A percentile compares a stretch with the other conserved stretches of the same genome.
Conservation (phyloP, 805 yeast species). For the Pichia membranifaciens region DNA sequence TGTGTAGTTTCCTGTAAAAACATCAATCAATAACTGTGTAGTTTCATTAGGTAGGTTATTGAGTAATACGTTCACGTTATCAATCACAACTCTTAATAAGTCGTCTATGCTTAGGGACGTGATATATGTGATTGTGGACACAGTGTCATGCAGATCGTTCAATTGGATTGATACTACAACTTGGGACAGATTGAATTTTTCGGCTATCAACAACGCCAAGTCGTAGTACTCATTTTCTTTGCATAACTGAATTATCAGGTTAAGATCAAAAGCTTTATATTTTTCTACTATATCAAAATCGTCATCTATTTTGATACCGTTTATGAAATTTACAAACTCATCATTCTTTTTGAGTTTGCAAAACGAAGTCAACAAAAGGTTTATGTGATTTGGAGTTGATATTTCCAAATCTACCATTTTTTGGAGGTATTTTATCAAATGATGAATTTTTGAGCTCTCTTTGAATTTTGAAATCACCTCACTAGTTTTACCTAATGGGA, state of each 20-base stretch:
- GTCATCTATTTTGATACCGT: conserved; percentile 30
- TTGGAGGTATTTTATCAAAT: conserved; percentile 58
- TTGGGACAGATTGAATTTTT: conserved; percentile 65
- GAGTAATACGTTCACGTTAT: conserved; percentile 52
- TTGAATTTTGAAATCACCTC: conserved; percentile 74
- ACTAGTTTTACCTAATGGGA: conserved; percentile 52
- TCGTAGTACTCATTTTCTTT: conserved; percentile 63
- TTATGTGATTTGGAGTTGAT: conserved; percentile 76
- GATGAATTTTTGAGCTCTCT: conserved; percentile 65
- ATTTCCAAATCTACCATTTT: conserved; percentile 47
- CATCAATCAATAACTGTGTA: conserved; percentile 73
- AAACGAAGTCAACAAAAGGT: conserved; percentile 69
- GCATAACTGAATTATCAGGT: conserved; percentile 60
- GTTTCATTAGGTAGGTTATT: conserved; percentile 72
- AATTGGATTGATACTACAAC: conserved; percentile 71
- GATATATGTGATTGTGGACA: conserved; percentile 57
- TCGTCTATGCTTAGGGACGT: conserved; percentile 71
- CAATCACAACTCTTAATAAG: conserved; percentile 55
- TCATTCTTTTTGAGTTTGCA: conserved; percentile 65
- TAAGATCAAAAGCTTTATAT: conserved; percentile 54
- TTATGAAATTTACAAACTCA: conserved; percentile 53
- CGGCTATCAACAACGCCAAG: conserved; percentile 66
- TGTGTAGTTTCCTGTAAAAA: conserved; percentile 79
- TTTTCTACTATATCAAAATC: conserved; percentile 32
- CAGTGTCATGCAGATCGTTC: conserved; percentile 55